Evolutionary conservation across 1,139 yeast genomes (phyloP).

Genomic region (Suhomyces chickasaworum): DNA sequence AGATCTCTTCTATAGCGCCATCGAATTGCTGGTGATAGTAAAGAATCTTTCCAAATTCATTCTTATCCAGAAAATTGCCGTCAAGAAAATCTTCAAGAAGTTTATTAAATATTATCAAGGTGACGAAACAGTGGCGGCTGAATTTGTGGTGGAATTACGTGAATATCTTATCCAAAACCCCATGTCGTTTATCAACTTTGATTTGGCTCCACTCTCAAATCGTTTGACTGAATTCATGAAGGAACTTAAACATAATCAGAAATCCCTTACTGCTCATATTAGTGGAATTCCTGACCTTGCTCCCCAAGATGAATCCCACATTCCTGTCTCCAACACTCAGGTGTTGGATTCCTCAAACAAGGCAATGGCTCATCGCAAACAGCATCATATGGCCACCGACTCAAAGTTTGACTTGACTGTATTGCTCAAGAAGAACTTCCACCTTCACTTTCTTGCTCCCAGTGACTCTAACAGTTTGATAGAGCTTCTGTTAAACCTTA

Average conservation of each 20-base stretch:
- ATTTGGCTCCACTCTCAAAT: constrained; percentile 63
- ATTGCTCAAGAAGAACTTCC: constrained; percentile 42
- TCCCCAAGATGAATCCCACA: neutral
- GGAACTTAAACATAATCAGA: constrained; percentile 17
- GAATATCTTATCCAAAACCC: constrained; percentile 40
- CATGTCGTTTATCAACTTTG: constrained; percentile 63
- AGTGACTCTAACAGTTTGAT: constrained; percentile 38
- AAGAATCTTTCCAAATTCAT: constrained; percentile 75
- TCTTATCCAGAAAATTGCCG: constrained; percentile 78
- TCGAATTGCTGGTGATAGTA: constrained; percentile 58
- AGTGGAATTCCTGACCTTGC: constrained; percentile 5
- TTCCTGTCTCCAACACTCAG: neutral
- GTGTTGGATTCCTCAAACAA: neutral
- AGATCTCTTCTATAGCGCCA: constrained; percentile 38
- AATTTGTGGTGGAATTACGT: constrained; percentile 41
- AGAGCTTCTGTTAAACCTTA: constrained; percentile 40
- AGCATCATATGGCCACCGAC: constrained; percentile 9
- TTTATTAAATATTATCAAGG: constrained; percentile 60
- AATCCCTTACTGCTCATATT: constrained; percentile 14
- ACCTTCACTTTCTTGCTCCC: constrained; percentile 38
- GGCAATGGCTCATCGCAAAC: neutral
- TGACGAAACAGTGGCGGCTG: constrained; percentile 38
- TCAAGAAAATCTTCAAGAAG: constrained; percentile 79
- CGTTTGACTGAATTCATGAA: constrained; percentile 51
- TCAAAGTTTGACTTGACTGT: constrained; percentile 36